Evolutionary conservation across 2,329 filamentous ascomycete species (phyloP).

Genomic region (Alternaria gaisen): DNA sequence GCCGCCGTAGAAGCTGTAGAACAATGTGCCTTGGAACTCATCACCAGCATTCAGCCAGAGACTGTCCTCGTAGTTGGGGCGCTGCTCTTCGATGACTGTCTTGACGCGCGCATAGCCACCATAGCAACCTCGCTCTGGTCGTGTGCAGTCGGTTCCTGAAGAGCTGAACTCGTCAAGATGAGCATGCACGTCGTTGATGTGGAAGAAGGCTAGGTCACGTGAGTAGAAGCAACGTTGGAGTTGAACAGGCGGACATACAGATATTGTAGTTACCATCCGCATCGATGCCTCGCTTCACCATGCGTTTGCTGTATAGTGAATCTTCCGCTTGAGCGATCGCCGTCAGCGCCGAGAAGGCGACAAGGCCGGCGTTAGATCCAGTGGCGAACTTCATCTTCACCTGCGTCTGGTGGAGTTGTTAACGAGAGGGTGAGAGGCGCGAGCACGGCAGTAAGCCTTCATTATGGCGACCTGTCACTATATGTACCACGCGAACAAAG

Average conservation of each 20-base stretch:
- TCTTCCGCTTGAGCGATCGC: conserved; percentile 36
- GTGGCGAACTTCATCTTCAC: conserved; percentile 36
- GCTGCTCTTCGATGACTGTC: conserved; percentile 65
- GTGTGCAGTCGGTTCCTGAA: conserved; percentile 69
- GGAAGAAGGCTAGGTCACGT: conserved; percentile 64
- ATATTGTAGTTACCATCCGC: conserved; percentile 48
- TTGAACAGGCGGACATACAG: conserved; percentile 26
- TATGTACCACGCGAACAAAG: conserved; percentile 21
- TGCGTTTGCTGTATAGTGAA: conserved; percentile 39
- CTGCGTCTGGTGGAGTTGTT: not conserved
- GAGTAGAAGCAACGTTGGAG: not conserved
- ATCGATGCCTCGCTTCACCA: conserved; percentile 45
- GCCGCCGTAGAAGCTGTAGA: conserved; percentile 71
- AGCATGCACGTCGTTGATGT: conserved; percentile 74
- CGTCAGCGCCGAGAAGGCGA: conserved; percentile 35
- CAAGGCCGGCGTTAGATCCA: conserved; percentile 19
- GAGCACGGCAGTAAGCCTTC: conserved; percentile 9
- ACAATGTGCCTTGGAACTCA: conserved; percentile 74
- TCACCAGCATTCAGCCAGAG: conserved; percentile 73
- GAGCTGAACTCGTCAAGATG: conserved; percentile 71
- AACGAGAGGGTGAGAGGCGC: not conserved
- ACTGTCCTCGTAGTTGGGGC: conserved; percentile 66
- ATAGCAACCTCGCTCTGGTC: conserved; percentile 66
- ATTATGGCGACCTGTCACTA: conserved; percentile 8
- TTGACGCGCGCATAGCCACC: conserved; percentile 73